phyloP scores from a whole-genome alignment of 257 asterid genomes.

The Lavandula angustifolia region DNA sequence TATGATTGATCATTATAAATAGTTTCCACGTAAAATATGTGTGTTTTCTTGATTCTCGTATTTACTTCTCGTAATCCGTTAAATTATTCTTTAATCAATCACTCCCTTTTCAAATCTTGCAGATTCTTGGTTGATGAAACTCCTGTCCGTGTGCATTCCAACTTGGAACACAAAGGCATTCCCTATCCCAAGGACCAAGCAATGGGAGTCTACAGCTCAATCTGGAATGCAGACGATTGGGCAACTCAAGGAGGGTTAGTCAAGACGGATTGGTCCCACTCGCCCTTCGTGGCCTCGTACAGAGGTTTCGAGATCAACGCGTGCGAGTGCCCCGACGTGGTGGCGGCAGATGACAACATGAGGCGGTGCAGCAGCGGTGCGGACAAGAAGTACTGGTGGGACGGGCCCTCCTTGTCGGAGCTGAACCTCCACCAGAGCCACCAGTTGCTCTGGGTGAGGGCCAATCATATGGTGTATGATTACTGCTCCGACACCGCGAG shows the following conservation, averaged over 20 bases:
- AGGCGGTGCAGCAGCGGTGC: slow-evolving; percentile 52
- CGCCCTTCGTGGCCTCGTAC: slow-evolving; percentile 77
- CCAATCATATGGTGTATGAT: slow-evolving; percentile 80
- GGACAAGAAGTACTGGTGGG: slow-evolving; percentile 70
- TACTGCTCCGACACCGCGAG: slow-evolving; percentile 69
- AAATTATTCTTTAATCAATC: not conserved
- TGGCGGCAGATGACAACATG: slow-evolving; percentile 45
- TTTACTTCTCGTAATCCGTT: too few relatives aligned
- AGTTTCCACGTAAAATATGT: too few relatives aligned
- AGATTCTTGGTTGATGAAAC: slow-evolving; percentile 89
- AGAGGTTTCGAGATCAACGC: slow-evolving; percentile 63
- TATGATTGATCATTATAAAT: too few relatives aligned
- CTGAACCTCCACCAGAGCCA: slow-evolving; percentile 77
- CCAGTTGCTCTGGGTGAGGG: slow-evolving; percentile 83
- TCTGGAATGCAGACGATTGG: slow-evolving; percentile 97
- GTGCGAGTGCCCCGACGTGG: slow-evolving; percentile 54
- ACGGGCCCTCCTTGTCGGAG: slow-evolving; percentile 65
- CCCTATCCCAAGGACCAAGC: slow-evolving; percentile 85
- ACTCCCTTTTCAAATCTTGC: not conserved
- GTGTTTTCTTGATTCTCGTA: too few relatives aligned
- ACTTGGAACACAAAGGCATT: slow-evolving; percentile 71
- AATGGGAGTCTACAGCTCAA: slow-evolving; percentile 85
- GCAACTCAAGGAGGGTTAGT: slow-evolving; percentile 93
- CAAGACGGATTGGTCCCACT: slow-evolving; percentile 84
- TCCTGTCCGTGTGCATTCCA: slow-evolving; percentile 75